Evolutionary conservation across 148 eudicot genomes (phyloP).

Genomic region (Spergularia marina): DNA sequence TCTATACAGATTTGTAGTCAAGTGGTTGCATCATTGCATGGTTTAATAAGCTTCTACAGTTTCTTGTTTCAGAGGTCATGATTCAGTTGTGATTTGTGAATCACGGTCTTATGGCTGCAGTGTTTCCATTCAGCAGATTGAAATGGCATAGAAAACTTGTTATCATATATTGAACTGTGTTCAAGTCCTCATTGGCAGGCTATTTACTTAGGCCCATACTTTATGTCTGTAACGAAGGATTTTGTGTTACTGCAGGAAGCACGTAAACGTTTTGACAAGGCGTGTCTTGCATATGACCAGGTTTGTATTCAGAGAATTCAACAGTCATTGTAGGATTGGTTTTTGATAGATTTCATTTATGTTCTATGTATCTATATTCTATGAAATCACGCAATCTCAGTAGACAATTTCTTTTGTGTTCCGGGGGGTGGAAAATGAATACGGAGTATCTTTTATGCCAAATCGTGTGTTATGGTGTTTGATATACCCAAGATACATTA

Average conservation of each 20-base stretch:
- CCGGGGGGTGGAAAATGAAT: not conserved
- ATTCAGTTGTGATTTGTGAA: not conserved
- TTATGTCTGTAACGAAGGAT: conserved; percentile 19
- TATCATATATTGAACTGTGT: not conserved
- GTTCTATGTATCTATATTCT: not conserved
- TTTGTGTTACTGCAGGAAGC: conserved; percentile 72
- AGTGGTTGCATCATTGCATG: not conserved
- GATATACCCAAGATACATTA: too few relatives aligned
- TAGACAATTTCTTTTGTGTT: not conserved
- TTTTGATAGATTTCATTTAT: not conserved
- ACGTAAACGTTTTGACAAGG: conserved; percentile 93
- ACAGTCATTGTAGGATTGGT: not conserved
- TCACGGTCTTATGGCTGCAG: not conserved
- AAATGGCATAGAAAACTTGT: not conserved
- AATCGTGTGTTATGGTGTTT: too few relatives aligned
- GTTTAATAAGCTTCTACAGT: not conserved
- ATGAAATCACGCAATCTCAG: not conserved
- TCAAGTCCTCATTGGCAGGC: not conserved
- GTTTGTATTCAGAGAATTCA: conserved; percentile 35
- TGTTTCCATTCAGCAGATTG: not conserved
- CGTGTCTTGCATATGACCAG: conserved; percentile 93
- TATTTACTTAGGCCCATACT: not conserved
- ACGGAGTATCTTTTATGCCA: not conserved
- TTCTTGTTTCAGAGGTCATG: not conserved
- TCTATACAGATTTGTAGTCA: not conserved